Base-by-base conservation (phyloP, 2,329 filamentous ascomycete species). In the Hortaea werneckii region DNA sequence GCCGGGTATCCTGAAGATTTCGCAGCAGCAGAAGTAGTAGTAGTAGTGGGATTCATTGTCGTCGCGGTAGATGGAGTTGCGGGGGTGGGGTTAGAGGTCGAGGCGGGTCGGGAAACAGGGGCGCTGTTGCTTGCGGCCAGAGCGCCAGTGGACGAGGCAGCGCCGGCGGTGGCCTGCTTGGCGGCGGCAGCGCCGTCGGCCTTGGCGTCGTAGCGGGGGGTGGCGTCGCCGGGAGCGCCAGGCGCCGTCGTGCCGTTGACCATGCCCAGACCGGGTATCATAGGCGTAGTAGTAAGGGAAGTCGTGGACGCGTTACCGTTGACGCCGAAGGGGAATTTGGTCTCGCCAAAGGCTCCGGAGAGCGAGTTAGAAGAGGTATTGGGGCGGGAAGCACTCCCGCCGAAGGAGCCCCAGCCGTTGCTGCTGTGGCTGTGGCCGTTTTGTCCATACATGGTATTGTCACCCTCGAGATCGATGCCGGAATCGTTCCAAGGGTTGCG, bases 401-500 rank as follows among this genome's bases (percentile, higher is more conserved):
- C 69, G 45, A 65, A 58, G 20, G 58, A 58, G 46, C 60, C 70
- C 59, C 68, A 72, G 47, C 69, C 70, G 48, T 71, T 65, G 20
- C 20, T 20, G 20, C 4, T 20, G 54, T 65, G 65, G 54, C 76
- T 73, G 40, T 56, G 52, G 45, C 53, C 53, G 41, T 54, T 52
- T 6, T 28, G 32, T 26, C 29, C 44, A 29, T 41, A 20, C 20
- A 29, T 12, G 34, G 10, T 40, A 42, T 69, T 59, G 57, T 95
- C 88, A 54, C 95, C 87, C 59, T 95, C 90, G 55, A 95, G 80
- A 65, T 95, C 95, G 63, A 95, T 88, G 59, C 89, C 90, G 62
- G 87, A 94, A 66, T 96, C 90, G 65, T 95, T 95, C 90, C 90
- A 96, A 51, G 89, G 89, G 69, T 95, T 95, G 67, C 89, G 85